Percentiles rank a stretch among this genome's conserved stretches.
Conservation (phyloP, 2,329 filamentous ascomycete species). For the Oidium heveae region DNA sequence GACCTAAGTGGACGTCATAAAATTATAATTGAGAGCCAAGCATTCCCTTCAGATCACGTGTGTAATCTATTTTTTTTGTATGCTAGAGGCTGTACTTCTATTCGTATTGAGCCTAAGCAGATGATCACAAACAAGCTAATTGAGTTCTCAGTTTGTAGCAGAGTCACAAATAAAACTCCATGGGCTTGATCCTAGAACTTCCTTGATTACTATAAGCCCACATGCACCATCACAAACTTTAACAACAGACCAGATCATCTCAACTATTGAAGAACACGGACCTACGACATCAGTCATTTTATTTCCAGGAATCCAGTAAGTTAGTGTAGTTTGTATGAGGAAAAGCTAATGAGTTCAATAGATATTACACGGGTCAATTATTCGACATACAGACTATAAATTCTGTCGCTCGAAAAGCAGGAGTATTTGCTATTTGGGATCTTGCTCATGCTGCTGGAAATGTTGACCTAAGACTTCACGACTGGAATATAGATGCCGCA, state of each 20-base stretch:
- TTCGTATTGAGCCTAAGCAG: background rate
- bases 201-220: conserved; percentile 43
- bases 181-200: conserved; percentile 32
- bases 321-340: no score
- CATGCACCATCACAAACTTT: conserved; percentile 26
- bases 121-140: background rate
- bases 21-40: conserved; percentile 57
- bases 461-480: conserved; percentile 43
- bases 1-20: conserved; percentile 33
- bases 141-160: conserved; percentile 36
- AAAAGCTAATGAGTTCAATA: background rate
- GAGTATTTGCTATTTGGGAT: conserved; percentile 53
- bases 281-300: conserved; percentile 42
- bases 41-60: conserved; percentile 63
- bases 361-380: conserved; percentile 53
- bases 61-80: conserved; percentile 10
- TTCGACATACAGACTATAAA: conserved; percentile 55
- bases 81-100: background rate
- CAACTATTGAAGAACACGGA: conserved; percentile 40
- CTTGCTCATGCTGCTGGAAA: conserved; percentile 60
- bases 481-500: conserved; percentile 57
- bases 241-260: conserved; percentile 39
- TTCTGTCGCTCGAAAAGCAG: conserved; percentile 36
- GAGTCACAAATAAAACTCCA: conserved; percentile 52
- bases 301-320: conserved; percentile 42